phyloP scores from a whole-genome alignment of 2,329 filamentous ascomycete species.

The Fusarium xylarioides region DNA sequence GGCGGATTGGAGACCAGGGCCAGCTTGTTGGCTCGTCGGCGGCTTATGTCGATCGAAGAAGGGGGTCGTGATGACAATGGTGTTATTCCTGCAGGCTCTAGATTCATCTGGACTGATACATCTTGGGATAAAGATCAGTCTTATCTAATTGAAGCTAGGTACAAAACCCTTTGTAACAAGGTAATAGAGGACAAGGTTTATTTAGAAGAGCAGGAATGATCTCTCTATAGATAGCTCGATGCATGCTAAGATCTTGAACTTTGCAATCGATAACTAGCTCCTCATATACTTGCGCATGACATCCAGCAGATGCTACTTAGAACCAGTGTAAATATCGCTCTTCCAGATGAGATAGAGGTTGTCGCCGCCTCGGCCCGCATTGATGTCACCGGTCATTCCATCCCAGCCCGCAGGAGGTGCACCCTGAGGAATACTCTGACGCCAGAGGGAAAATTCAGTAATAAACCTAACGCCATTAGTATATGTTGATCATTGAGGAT shows the following conservation, averaged over 20 bases:
- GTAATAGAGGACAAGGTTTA: not conserved
- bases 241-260: not conserved
- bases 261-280: fast-evolving
- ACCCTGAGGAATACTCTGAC: not conserved
- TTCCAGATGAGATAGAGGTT: no score
- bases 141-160: not conserved
- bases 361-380: not conserved
- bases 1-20: not conserved
- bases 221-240: fast-evolving
- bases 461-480: no score
- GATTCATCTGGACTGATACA: not conserved
- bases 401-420: not conserved
- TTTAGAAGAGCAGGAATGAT: not conserved
- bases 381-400: not conserved
- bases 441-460: no score
- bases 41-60: not conserved
- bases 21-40: not conserved
- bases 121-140: not conserved
- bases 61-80: not conserved
- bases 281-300: not conserved
- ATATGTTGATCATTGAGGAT: no score
- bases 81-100: not conserved
- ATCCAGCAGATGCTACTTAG: no score
- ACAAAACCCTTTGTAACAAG: not conserved
- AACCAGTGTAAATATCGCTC: no score